Percentiles rank a stretch among this genome's conserved stretches.
Evolutionary conservation across 2,329 filamentous ascomycete genomes (phyloP).

Genomic region (Cercospora beticola): DNA sequence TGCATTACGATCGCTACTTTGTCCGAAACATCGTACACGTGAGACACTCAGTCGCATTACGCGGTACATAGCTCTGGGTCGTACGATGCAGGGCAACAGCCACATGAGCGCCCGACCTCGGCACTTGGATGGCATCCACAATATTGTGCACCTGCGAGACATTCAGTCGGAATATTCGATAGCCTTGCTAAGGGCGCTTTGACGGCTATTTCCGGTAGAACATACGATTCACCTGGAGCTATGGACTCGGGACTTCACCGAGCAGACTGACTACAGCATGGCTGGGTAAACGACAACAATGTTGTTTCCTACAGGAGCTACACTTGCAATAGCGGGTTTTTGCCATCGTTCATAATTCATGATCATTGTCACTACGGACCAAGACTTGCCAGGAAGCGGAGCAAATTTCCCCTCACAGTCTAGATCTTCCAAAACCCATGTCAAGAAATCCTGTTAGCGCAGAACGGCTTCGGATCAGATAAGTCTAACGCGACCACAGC

Average conservation of each 20-base stretch:
- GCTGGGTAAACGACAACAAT: neutral
- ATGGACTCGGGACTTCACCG: neutral
- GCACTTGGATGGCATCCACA: neutral
- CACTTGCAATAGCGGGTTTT: neutral
- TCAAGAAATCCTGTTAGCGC: neutral
- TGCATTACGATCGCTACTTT: neutral
- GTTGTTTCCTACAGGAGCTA: neutral
- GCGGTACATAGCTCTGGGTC: neutral
- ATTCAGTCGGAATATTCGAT: neutral
- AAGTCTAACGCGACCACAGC: slow-evolving; percentile 1
- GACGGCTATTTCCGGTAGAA: neutral
- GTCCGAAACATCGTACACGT: neutral
- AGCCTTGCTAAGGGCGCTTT: neutral
- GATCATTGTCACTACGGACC: neutral
- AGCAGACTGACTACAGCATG: neutral
- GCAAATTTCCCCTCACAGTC: neutral
- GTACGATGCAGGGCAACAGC: neutral
- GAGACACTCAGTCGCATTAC: neutral
- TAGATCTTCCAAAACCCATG: neutral
- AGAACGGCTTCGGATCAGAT: slow-evolving; percentile 1
- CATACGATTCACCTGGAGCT: no score
- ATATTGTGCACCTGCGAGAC: neutral
- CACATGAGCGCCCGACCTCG: neutral
- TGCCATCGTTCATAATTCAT: neutral
- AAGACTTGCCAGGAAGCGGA: neutral